A percentile compares a stretch with the other conserved stretches of the same genome.
These are phyloP conservation scores for Sporothrix brasiliensis DNA, from an alignment of 2,329 filamentous ascomycete genomes.

Conservation along the genomic window DNA sequence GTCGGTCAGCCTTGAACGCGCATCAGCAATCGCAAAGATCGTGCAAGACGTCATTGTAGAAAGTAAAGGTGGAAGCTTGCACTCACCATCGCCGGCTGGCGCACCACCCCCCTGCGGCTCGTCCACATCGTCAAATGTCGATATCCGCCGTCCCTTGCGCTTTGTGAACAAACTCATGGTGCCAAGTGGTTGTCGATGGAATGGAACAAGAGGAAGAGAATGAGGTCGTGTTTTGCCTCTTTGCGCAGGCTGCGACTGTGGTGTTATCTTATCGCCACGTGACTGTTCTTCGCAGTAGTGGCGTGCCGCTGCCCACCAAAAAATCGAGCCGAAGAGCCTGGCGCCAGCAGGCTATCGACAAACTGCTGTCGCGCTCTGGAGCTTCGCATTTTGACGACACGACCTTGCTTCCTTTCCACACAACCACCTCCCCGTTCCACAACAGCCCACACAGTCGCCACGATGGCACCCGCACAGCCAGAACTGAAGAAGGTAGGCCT, in stretches of 20 bases:
- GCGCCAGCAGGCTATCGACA: constrained; percentile 16
- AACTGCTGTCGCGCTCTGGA: constrained; percentile 17
- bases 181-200: background rate
- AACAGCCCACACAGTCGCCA: constrained; percentile 42
- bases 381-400: constrained; percentile 32
- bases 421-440: constrained; percentile 10
- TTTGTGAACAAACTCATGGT: constrained; percentile 62
- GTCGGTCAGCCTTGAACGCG: constrained; percentile 28
- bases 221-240: background rate
- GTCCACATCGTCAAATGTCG: constrained; percentile 68
- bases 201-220: background rate
- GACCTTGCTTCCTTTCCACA: constrained; percentile 38
- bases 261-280: constrained; percentile 56
- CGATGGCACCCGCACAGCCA: constrained; percentile 97
- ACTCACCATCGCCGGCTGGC: constrained; percentile 41
- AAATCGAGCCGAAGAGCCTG: constrained; percentile 15
- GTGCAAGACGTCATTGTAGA: constrained; percentile 27
- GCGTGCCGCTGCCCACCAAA: constrained; percentile 4
- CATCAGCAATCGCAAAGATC: constrained; percentile 38
- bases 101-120: constrained; percentile 38
- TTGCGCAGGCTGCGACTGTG: constrained; percentile 3
- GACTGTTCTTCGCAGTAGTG: constrained; percentile 33
- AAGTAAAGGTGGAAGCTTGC: constrained; percentile 37
- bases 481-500: constrained; percentile 89
- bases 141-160: constrained; percentile 77